Evolutionary conservation across 1,284 basidiomycete species (phyloP).

Genomic region (Cutaneotrichosporon mucoides): DNA sequence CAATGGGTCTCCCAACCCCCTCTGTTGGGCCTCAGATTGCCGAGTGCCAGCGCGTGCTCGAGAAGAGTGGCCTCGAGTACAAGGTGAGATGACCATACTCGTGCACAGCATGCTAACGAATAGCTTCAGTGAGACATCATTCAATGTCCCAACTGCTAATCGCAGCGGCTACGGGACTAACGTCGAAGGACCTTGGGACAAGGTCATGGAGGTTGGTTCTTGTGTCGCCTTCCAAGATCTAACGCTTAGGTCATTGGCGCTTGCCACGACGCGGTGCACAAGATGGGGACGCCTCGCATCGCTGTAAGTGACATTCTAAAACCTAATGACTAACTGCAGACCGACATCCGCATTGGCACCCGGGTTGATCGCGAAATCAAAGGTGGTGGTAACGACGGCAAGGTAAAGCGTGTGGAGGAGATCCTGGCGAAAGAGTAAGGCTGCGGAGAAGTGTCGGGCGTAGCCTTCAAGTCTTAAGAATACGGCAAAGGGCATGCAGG

Average conservation of each 20-base stretch:
- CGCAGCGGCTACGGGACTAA: slow-evolving; percentile 84
- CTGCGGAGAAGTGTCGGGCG: background rate
- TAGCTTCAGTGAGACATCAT: slow-evolving; percentile 51
- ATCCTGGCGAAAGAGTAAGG: slow-evolving; percentile 51
- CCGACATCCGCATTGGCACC: slow-evolving; percentile 89
- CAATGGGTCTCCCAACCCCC: slow-evolving; percentile 45
- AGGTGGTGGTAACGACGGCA: slow-evolving; percentile 69
- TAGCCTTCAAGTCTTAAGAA: too few relatives aligned
- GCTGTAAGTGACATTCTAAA: slow-evolving; percentile 27
- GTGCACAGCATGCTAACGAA: too few relatives aligned
- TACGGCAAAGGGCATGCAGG: too few relatives aligned
- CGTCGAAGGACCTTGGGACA: slow-evolving; percentile 77
- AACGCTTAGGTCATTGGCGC: slow-evolving; percentile 54
- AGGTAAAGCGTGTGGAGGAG: slow-evolving; percentile 71
- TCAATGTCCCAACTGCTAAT: slow-evolving; percentile 54
- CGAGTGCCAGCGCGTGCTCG: slow-evolving; percentile 69
- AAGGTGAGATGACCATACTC: slow-evolving; percentile 54
- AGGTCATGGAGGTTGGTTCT: slow-evolving; percentile 54
- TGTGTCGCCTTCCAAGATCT: too few relatives aligned
- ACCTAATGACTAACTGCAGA: slow-evolving; percentile 50
- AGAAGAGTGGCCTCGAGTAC: slow-evolving; percentile 73
- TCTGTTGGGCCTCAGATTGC: slow-evolving; percentile 52
- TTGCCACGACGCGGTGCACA: slow-evolving; percentile 83
- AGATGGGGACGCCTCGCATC: slow-evolving; percentile 47
- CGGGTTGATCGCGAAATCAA: slow-evolving; percentile 65